Evolutionary conservation across 2,329 filamentous ascomycete species (phyloP), one percentile per base, ranked within the genome.

Genomic region (Gyromitra esculenta): DNA sequence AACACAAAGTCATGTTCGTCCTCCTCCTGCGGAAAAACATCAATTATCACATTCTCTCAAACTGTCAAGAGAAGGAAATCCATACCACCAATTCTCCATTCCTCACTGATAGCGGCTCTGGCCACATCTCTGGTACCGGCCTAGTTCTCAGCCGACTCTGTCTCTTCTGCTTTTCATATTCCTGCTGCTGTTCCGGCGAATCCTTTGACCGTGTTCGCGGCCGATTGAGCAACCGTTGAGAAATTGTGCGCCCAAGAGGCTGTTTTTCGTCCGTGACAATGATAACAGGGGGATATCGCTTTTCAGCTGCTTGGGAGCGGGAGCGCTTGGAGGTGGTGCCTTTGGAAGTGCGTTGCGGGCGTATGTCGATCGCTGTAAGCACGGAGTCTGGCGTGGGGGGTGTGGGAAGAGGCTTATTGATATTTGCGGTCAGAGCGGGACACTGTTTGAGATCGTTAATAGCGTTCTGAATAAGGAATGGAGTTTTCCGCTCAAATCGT

Each of bases 351-450:
- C 9, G 37, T 54, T 48, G 6, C 25, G 70, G 35, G 35, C 76
- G 76, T 35, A 77, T 60, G 31, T 73, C 73, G 21, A 73, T 73
- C 21, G 67, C 57, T n/a, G 57, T 73, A 7, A 76, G 43, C 13
- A 68, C 52, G n/a, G 68, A 60, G 57, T 69, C 59, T 45, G 41
- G 43, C 13, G 54, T 66, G 31, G 66, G 75, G 18, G 67, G 57
- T 11, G 39, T 67, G 13, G 65, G 77, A 25, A 77, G 75, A 18
- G 77, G 73, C 62, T 79, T 75, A 37, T 76, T 59, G 73, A 71
- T 65, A 41, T 75, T 69, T 45, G 60, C 56, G 48, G 67, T 50
- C 60, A 75, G 52, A 50, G 67, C 66, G 37, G 57, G 65, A 41
- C 60, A 66, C 65, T 75, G 9, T 75, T 75, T 57, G 7, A 54